phyloP scores from a whole-genome alignment of 192 early-diverging fungal genomes.

The Blastocladiella britannica region DNA sequence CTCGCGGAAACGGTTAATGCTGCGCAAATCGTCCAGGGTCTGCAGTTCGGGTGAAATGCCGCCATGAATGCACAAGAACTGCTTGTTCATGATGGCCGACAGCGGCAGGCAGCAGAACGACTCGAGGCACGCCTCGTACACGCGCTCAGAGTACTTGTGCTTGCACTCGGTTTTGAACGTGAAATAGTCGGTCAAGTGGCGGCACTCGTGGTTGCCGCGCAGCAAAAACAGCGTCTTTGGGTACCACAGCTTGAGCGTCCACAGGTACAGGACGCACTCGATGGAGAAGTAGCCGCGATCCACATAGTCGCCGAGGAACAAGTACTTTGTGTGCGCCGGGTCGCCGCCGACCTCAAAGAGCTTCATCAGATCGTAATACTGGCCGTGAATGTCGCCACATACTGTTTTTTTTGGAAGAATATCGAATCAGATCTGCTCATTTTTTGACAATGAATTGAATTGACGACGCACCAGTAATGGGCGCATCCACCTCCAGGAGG shows the following conservation, averaged over 20 bases:
- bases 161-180: slow-evolving; percentile 93
- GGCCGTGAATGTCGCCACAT: slow-evolving; percentile 96
- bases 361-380: slow-evolving; percentile 94
- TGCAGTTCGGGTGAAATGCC: slow-evolving; percentile 81
- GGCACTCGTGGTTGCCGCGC: slow-evolving; percentile 91
- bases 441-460: background rate
- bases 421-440: too few species aligned
- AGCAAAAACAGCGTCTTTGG: slow-evolving; percentile 66
- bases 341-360: slow-evolving; percentile 93
- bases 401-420: too few species aligned
- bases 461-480: slow-evolving; percentile 53
- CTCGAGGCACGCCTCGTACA: slow-evolving; percentile 79
- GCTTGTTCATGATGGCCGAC: slow-evolving; percentile 82
- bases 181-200: slow-evolving; percentile 93
- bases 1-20: slow-evolving; percentile 74
- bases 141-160: slow-evolving; percentile 80
- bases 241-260: slow-evolving; percentile 81
- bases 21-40: slow-evolving; percentile 71
- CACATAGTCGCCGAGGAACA: slow-evolving; percentile 93
- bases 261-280: slow-evolving; percentile 84
- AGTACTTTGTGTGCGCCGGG: slow-evolving; percentile 69
- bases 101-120: slow-evolving; percentile 84
- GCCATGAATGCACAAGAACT: slow-evolving; percentile 90
- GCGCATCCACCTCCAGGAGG: slow-evolving; percentile 69
- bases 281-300: slow-evolving; percentile 95